These are phyloP conservation scores for Coemansia sp. DNA, from an alignment of 192 early-diverging fungal species.

Conservation along the genomic window DNA sequence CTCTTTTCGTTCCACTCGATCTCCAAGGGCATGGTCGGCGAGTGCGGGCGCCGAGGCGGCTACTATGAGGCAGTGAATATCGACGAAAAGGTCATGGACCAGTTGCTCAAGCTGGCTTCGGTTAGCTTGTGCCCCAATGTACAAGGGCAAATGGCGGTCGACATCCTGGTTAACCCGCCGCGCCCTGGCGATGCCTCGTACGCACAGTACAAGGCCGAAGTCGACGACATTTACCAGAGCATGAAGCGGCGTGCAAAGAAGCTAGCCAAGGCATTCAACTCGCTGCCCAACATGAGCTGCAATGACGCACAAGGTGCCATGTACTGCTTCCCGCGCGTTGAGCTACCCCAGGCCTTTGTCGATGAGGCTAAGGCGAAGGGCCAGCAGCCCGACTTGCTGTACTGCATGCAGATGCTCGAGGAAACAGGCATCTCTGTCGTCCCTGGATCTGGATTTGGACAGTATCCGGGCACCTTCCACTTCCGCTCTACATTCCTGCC, in stretches of 20 bases:
- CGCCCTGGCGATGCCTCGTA: constrained; percentile 79
- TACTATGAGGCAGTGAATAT: constrained; percentile 96
- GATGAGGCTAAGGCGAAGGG: constrained; percentile 73
- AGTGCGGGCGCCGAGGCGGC: constrained; percentile 96
- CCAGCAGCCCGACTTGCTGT: constrained; percentile 84
- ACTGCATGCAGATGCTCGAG: constrained; percentile 91
- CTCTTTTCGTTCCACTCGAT: constrained; percentile 96
- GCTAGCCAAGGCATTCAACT: constrained; percentile 79
- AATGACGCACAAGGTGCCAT: constrained; percentile 92
- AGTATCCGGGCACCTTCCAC: constrained; percentile 88
- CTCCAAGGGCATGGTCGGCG: constrained; percentile 98
- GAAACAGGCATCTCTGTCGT: constrained; percentile 97
- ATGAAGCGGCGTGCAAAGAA: constrained; percentile 78
- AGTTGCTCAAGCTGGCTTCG: constrained; percentile 94
- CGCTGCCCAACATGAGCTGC: constrained; percentile 82
- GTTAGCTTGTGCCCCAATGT: constrained; percentile 95
- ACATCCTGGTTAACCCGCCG: constrained; percentile 93
- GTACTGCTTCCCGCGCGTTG: constrained; percentile 93
- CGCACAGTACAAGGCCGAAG: constrained; percentile 72
- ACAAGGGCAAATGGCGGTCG: constrained; percentile 92
- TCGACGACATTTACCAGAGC: constrained; percentile 76
- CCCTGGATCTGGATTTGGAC: constrained; percentile 92
- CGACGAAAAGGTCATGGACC: constrained; percentile 71
- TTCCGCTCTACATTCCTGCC: constrained; percentile 98
- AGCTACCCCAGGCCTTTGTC: constrained; percentile 76